These are phyloP conservation scores for Yamadazyma ubonensis DNA, from an alignment of 805 yeast genomes.

Conservation along the genomic window DNA sequence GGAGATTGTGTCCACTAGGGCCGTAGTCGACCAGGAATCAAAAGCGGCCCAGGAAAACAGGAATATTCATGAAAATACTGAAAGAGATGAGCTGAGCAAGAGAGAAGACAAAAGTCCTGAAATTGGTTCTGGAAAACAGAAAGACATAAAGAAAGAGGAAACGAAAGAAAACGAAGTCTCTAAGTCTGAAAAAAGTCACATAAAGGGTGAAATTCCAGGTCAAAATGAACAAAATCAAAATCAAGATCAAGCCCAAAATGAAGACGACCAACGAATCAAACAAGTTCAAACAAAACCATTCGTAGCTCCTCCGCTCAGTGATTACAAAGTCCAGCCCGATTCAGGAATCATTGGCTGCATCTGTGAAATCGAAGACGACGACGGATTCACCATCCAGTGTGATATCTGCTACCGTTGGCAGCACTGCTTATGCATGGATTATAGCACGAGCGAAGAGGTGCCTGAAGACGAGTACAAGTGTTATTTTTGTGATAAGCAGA, in stretches of 20 bases:
- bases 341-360: conserved; percentile 86
- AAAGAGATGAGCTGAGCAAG: too few relatives aligned
- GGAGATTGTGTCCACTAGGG: too few relatives aligned
- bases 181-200: too few relatives aligned
- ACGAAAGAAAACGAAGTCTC: too few relatives aligned
- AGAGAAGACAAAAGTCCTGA: too few relatives aligned
- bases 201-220: too few relatives aligned
- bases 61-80: too few relatives aligned
- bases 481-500: conserved; percentile 60
- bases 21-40: too few relatives aligned
- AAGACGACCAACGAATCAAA: neutral
- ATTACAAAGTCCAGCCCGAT: conserved; percentile 73
- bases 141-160: too few relatives aligned
- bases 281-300: neutral
- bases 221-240: neutral
- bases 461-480: conserved; percentile 80
- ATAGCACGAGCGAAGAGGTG: conserved; percentile 64
- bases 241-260: neutral
- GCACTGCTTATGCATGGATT: conserved; percentile 88
- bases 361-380: conserved; percentile 84
- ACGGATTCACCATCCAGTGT: conserved; percentile 94
- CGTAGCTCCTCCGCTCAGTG: conserved; percentile 33
- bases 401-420: conserved; percentile 93
- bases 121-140: too few relatives aligned
- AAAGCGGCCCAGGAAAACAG: too few relatives aligned